Evolutionary conservation across 192 early-diverging fungal genomes (phyloP), one percentile per base, ranked within the genome.

Genomic region (Mortierella antarctica): DNA sequence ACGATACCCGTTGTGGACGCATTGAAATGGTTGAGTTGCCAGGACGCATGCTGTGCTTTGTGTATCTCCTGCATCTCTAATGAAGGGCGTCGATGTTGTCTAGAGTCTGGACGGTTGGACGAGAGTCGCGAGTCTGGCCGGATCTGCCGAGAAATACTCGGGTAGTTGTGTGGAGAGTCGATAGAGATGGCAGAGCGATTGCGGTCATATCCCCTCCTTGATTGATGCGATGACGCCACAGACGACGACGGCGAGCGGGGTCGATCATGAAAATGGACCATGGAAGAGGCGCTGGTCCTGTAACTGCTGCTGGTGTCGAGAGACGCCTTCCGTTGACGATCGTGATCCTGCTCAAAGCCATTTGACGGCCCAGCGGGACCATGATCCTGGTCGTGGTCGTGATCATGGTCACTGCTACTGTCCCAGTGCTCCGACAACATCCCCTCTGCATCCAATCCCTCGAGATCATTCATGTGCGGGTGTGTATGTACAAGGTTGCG

Each of bases 361-460:
- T 57, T 55, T 1, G 49, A 46, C 3, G 18, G 31, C 8, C 20
- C 17, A 2, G 21, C 57, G 6, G 6, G 21, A n/a, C 47, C 62
- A 5, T 46, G 61, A n/a, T 49, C 55, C 15, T 41, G 55, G 7
- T 50, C 62, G 7, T 58, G 41, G 4, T 62, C 52, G 12, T 76
- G 55, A 14, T 65, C 56, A 9, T 65, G 40, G n/a, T 77, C 68
- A 20, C 68, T 66, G 12, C 59, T 31, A 42, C 47, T 68, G 4
- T 72, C 49, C 77, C 77, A 80, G 15, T 72, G 65, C 39, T 72
- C 70, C 1, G 77, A 72, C 5, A 72, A 41, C 31, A 80, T 72
- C 6, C 69, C 55, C 45, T 80, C 70, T 0, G 76, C 68, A 13
- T 80, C 70, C 31, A 80, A 40, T 23, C 55, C 39, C 39, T 63